Conservation (phyloP, 345 rosid species). For the Lenwebbia sp. region DNA sequence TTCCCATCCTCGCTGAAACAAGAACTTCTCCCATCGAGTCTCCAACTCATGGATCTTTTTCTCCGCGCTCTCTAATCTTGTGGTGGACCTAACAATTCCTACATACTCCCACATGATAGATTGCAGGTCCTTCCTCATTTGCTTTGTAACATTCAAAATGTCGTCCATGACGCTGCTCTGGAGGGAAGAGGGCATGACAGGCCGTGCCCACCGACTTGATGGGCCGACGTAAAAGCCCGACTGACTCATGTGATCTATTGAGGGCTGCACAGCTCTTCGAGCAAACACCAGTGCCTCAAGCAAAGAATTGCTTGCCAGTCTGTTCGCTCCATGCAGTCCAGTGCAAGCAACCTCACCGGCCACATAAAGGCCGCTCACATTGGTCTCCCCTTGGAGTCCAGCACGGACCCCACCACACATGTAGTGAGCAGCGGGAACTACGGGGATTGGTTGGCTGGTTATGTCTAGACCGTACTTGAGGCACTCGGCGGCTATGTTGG, state of each 20-base stretch:
- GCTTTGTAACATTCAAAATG: slow-evolving; percentile 36
- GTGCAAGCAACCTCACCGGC: slow-evolving; percentile 99
- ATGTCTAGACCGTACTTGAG: slow-evolving; percentile 70
- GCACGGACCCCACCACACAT: slow-evolving; percentile 97
- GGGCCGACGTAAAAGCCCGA: slow-evolving; percentile 33
- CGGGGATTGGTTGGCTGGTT: slow-evolving; percentile 69
- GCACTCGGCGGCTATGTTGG: slow-evolving; percentile 87
- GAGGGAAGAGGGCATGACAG: slow-evolving; percentile 46
- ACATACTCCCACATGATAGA: slow-evolving; percentile 84
- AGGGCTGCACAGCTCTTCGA: slow-evolving; percentile 79
- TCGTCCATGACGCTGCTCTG: slow-evolving; percentile 24
- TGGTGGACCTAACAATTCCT: slow-evolving; percentile 84
- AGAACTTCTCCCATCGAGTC: slow-evolving; percentile 63
- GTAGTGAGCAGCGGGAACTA: slow-evolving; percentile 97
- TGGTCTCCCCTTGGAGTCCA: slow-evolving; percentile 87
- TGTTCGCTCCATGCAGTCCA: slow-evolving; percentile 93
- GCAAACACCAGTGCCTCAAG: slow-evolving; percentile 97
- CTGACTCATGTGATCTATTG: slow-evolving; percentile 57
- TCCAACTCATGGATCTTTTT: slow-evolving; percentile 48
- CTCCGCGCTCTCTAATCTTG: slow-evolving; percentile 51
- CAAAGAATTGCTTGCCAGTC: slow-evolving; percentile 94
- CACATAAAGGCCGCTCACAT: slow-evolving; percentile 77
- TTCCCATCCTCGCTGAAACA: slow-evolving; percentile 81
- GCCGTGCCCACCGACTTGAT: slow-evolving; percentile 53
- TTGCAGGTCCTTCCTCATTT: slow-evolving; percentile 76